Evolutionary conservation across 345 rosid genomes (phyloP).

Genomic region (Syzygium grande): DNA sequence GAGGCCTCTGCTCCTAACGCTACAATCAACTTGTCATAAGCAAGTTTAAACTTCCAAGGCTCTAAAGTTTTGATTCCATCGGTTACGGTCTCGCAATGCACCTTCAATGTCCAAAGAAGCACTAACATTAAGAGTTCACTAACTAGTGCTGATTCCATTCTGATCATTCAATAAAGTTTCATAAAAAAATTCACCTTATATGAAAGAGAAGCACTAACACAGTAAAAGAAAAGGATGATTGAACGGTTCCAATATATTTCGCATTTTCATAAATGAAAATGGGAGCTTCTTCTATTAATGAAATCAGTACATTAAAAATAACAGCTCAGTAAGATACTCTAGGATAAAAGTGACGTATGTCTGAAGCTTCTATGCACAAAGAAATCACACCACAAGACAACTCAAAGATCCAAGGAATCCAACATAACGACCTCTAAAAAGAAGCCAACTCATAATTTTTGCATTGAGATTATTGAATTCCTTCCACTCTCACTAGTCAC

Average conservation of each 20-base stretch:
- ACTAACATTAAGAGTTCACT: neutral
- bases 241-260: neutral
- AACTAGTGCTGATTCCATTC: neutral
- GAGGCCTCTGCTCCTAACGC: slow-evolving; percentile 83
- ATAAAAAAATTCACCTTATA: neutral
- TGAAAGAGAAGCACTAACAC: neutral
- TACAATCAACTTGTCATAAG: slow-evolving; percentile 82
- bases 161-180: neutral
- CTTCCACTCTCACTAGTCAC: neutral
- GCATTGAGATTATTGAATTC: neutral
- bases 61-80: slow-evolving; percentile 39
- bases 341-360: neutral
- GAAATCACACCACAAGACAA: neutral
- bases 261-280: neutral
- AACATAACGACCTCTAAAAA: neutral
- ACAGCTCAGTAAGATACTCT: neutral
- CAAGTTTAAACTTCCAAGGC: slow-evolving; percentile 69
- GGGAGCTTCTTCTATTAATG: neutral
- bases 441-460: neutral
- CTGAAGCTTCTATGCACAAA: neutral
- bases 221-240: neutral
- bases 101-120: slow-evolving; percentile 28
- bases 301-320: neutral
- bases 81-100: slow-evolving; percentile 76
- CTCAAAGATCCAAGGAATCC: neutral